These are phyloP conservation scores for Myxozyma mucilagina DNA, from an alignment of 805 yeast species.

Conservation along the genomic window DNA sequence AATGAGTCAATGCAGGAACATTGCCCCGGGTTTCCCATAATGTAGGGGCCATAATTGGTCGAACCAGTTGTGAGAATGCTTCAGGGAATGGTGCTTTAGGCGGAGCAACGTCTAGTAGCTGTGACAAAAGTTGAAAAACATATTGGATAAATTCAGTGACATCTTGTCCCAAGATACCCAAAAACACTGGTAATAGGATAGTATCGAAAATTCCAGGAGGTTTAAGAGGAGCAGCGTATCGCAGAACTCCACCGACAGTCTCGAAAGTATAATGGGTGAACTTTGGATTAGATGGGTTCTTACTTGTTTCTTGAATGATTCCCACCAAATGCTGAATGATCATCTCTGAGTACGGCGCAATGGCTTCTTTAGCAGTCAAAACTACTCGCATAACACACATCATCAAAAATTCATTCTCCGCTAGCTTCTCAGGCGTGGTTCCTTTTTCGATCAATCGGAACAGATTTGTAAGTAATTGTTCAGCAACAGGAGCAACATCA, in stretches of 20 bases:
- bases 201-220: constrained; percentile 48
- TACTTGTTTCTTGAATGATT: constrained; percentile 68
- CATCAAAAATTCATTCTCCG: constrained; percentile 93
- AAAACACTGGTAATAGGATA: constrained; percentile 63
- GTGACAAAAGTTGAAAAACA: constrained; percentile 85
- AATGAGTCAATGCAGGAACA: constrained; percentile 86
- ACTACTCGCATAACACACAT: constrained; percentile 82
- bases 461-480: constrained; percentile 62
- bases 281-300: constrained; percentile 93
- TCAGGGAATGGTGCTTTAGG: constrained; percentile 55
- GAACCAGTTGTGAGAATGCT: constrained; percentile 63
- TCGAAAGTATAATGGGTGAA: constrained; percentile 91
- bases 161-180: constrained; percentile 72
- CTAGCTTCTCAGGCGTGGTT: constrained; percentile 79
- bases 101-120: constrained; percentile 64
- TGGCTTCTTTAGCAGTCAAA: constrained; percentile 62
- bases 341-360: constrained; percentile 37
- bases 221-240: constrained; percentile 46
- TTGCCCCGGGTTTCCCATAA: constrained; percentile 94
- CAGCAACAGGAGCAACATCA: constrained; percentile 67
- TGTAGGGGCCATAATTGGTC: constrained; percentile 83
- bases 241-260: constrained; percentile 73
- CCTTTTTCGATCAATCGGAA: constrained; percentile 65
- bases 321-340: constrained; percentile 67
- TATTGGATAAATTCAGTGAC: constrained; percentile 94